Evolutionary conservation across 148 eudicot species (phyloP).

Genomic region (Chenopodium berlandieri): DNA sequence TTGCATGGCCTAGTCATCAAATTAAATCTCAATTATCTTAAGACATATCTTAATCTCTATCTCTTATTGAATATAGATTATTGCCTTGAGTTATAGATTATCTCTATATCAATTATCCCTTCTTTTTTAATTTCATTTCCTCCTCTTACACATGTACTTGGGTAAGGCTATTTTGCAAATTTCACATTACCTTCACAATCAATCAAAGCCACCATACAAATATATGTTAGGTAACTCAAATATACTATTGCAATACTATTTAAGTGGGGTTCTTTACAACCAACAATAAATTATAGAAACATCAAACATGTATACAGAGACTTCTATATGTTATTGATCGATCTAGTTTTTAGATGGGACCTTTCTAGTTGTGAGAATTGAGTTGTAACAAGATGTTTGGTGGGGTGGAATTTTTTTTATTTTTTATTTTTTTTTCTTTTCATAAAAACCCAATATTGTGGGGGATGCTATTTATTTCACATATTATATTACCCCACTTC

Average conservation of each 20-base stretch:
- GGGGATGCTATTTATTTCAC: conserved; percentile 1
- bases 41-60: too few relatives aligned
- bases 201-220: conserved; percentile 23
- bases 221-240: conserved; percentile 26
- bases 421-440: background rate
- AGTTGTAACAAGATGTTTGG: conserved; percentile 32
- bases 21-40: too few relatives aligned
- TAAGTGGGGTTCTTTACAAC: conserved; percentile 18
- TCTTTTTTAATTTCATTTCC: too few relatives aligned
- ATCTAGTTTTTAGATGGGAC: conserved; percentile 23
- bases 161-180: too few relatives aligned
- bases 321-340: conserved; percentile 10
- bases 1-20: too few relatives aligned
- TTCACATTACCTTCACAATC: conserved; percentile 8
- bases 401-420: conserved; percentile 9
- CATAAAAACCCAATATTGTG: conserved; percentile 19
- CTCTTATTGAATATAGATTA: too few relatives aligned
- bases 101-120: too few relatives aligned
- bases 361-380: conserved; percentile 14
- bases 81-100: too few relatives aligned
- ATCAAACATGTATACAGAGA: conserved; percentile 5
- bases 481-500: conserved; percentile 11
- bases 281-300: conserved; percentile 11
- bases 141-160: too few relatives aligned
- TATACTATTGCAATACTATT: background rate